These are phyloP conservation scores for Sporodiniella umbellata DNA, from an alignment of 371 early-diverging fungal genomes.

Conservation along the genomic window DNA sequence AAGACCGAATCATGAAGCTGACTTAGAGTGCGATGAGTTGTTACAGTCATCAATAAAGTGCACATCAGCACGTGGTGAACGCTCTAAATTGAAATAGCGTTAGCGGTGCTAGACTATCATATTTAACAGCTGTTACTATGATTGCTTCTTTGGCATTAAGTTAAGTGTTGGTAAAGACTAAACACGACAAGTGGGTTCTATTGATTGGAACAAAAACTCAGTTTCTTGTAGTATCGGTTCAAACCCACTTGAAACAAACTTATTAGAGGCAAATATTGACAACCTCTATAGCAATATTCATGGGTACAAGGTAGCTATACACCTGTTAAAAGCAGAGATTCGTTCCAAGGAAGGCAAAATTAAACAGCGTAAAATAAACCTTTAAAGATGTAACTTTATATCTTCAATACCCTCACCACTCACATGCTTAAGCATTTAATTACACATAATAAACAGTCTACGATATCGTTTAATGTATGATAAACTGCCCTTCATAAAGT, in stretches of 20 bases:
- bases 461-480: neutral
- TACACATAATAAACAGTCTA: neutral
- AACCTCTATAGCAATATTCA: slow-evolving; percentile 3
- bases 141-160: too few species aligned
- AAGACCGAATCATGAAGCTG: too few species aligned
- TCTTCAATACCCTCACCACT: slow-evolving; percentile 1
- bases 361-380: slow-evolving; percentile 6
- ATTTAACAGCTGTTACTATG: too few species aligned
- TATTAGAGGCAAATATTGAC: slow-evolving; percentile 2
- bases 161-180: too few species aligned
- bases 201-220: slow-evolving; percentile 4
- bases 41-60: too few species aligned
- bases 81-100: too few species aligned
- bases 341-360: slow-evolving; percentile 5
- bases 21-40: too few species aligned
- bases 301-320: slow-evolving; percentile 1
- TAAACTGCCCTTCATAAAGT: too few species aligned
- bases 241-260: neutral
- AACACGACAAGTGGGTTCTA: too few species aligned
- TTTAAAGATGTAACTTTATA: slow-evolving; percentile 1
- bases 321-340: neutral
- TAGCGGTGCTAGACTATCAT: too few species aligned
- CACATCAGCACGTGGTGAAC: too few species aligned
- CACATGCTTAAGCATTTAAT: neutral
- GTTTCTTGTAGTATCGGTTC: neutral